phyloP scores from a whole-genome alignment of 2,329 filamentous ascomycete genomes.

The Cladosporium sp. region DNA sequence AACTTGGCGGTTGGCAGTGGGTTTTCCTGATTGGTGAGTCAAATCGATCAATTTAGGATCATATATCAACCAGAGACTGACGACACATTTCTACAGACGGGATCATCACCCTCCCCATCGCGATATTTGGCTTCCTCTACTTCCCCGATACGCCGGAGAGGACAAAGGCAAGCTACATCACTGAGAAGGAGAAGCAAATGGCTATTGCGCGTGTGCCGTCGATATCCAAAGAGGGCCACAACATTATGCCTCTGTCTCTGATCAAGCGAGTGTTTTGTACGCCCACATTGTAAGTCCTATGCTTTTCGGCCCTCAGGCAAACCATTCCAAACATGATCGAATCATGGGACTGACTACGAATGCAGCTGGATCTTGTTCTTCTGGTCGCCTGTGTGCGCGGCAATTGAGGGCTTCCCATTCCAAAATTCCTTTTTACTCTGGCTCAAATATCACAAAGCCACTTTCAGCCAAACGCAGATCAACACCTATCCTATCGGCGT shows the following conservation, averaged over 20 bases:
- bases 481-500: constrained; percentile 63
- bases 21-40: constrained; percentile 56
- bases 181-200: constrained; percentile 24
- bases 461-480: constrained; percentile 41
- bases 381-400: constrained; percentile 42
- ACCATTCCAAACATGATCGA: neutral
- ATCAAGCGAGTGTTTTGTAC: constrained; percentile 4
- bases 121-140: constrained; percentile 56
- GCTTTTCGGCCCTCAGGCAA: neutral
- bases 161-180: constrained; percentile 54
- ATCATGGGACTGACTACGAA: neutral
- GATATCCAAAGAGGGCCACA: neutral
- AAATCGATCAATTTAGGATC: neutral
- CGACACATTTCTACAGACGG: constrained; percentile 39
- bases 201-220: neutral
- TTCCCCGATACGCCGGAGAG: constrained; percentile 56
- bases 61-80: neutral
- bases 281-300: neutral
- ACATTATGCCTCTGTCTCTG: constrained; percentile 5
- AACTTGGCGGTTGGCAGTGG: constrained; percentile 60
- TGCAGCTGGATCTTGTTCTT: constrained; percentile 43
- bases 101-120: constrained; percentile 59
- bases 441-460: constrained; percentile 41
- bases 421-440: constrained; percentile 38
- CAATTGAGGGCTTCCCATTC: constrained; percentile 39